These are phyloP conservation scores for Apiospora kogelbergensis DNA, from an alignment of 2,329 filamentous ascomycete species.

Conservation along the genomic window DNA sequence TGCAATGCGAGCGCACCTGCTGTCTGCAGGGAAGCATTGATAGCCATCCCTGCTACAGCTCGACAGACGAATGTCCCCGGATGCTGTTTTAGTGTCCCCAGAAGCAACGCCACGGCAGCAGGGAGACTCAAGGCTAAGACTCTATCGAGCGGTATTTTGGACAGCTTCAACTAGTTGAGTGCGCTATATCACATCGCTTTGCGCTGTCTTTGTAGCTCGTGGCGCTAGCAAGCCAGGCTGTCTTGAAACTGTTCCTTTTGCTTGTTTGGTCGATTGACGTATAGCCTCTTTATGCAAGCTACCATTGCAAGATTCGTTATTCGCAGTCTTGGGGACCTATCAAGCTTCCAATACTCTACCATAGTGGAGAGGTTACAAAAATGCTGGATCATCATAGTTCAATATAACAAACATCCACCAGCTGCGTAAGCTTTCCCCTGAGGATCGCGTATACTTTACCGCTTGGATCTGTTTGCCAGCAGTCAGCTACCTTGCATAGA, in stretches of 20 bases:
- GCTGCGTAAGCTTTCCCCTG: not conserved
- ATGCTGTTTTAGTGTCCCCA: not conserved
- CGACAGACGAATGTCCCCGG: not conserved
- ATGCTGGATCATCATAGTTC: not conserved
- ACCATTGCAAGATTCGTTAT: not conserved
- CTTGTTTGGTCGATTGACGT: constrained; percentile 1
- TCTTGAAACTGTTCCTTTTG: constrained; percentile 5
- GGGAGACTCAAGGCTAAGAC: not conserved
- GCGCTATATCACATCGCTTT: constrained; percentile 1
- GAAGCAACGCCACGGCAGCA: not conserved
- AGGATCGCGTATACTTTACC: not conserved
- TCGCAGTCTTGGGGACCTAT: not conserved
- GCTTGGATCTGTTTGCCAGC: not conserved
- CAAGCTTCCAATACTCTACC: not conserved
- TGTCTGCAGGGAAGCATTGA: not conserved
- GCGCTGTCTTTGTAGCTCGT: not conserved
- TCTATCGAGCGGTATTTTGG: not conserved
- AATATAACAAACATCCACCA: not conserved
- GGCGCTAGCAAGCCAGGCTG: not conserved
- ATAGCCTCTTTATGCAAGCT: not conserved
- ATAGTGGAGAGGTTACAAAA: not conserved
- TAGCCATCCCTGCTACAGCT: not conserved
- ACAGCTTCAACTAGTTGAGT: not conserved
- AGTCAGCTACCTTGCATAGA: not conserved
- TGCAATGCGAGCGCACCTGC: not conserved